Evolutionary conservation across 768 basidiomycete genomes (phyloP), one percentile per base, ranked within the genome.

Genomic region (Rhizopogon vulgaris): DNA sequence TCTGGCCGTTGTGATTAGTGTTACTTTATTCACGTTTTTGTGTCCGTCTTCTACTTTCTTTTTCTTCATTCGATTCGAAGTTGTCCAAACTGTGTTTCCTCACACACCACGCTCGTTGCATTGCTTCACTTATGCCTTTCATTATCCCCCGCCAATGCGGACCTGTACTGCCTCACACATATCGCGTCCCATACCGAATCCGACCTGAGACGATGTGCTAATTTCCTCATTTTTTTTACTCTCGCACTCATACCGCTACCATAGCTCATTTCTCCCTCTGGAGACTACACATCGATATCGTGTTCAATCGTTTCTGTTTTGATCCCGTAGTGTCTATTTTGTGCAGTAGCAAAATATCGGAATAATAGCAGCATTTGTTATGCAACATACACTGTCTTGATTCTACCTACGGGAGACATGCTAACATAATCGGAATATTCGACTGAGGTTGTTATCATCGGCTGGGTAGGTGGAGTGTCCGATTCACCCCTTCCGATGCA

Each of bases 21-120:
- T 56, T 64, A 62, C 60, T 34, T 65, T 69, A 64, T 63, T 48
- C 56, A 60, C 63, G 61, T 70, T 58, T 66, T 62, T 60, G 57
- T 59, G 49, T 60, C 61, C 49, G 58, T 58, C 51, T 52, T 58
- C 56, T 66, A 68, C 60, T 66, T 64, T 60, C 70, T 68, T 64
- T 63, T 56, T 64, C 62, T 56, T 54, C 54, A 56, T 68, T 71
- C 64, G 22, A 22, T 22, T 22, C 22, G 22, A 22, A 22, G 22
- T 22, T 59, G 52, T 59, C 49, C 40, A 9, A 42, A 40, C 59
- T 54, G 61, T 66, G 63, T 58, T 58, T 40, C 61, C 57, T 51
- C 57, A 57, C 30, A 50, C 48, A 37, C 48, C 52, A 58, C 64
- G 54, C 58, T 67, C 66, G 22, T 68, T 71, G 32, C 65, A 67